Evolutionary conservation across 129 eudicot species (phyloP).

Genomic region (Solidago caesia): DNA sequence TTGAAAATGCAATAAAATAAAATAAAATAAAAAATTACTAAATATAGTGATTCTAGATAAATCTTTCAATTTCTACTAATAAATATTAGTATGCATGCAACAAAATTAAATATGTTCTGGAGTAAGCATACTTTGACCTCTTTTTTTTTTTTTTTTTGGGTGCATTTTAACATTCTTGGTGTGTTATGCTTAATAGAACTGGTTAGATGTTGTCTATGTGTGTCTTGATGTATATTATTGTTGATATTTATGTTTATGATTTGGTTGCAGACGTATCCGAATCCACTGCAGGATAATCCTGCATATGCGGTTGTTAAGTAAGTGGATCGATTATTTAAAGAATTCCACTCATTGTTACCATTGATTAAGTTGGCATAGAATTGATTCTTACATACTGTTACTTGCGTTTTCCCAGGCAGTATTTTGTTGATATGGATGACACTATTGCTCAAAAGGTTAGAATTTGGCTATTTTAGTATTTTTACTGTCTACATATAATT

Average conservation of each 20-base stretch:
- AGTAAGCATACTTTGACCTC: not conserved
- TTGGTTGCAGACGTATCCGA: constrained; percentile 61
- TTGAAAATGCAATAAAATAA: not conserved
- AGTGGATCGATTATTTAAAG: constrained; percentile 22
- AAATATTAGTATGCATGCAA: not conserved
- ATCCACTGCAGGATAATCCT: constrained; percentile 88
- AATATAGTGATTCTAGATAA: not conserved
- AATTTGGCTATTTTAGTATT: constrained; percentile 5
- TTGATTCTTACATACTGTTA: constrained; percentile 14
- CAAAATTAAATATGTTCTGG: not conserved
- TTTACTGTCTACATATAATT: not conserved
- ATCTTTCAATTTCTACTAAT: not conserved
- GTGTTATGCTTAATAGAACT: not conserved
- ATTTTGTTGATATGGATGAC: constrained; percentile 77
- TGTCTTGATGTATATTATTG: constrained; percentile 1
- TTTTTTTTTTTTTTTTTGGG: not conserved
- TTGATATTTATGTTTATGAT: constrained; percentile 21
- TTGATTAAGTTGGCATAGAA: not conserved
- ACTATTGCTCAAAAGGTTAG: constrained; percentile 75
- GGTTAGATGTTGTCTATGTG: not conserved
- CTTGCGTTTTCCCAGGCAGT: constrained; percentile 59
- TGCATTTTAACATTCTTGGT: no score
- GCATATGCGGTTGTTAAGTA: constrained; percentile 87
- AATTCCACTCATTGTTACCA: not conserved
- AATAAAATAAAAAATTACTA: not conserved